A percentile compares a stretch with the other conserved stretches of the same genome.
Conservation (phyloP, 441 rosid genomes). For the Brassica balearica region DNA sequence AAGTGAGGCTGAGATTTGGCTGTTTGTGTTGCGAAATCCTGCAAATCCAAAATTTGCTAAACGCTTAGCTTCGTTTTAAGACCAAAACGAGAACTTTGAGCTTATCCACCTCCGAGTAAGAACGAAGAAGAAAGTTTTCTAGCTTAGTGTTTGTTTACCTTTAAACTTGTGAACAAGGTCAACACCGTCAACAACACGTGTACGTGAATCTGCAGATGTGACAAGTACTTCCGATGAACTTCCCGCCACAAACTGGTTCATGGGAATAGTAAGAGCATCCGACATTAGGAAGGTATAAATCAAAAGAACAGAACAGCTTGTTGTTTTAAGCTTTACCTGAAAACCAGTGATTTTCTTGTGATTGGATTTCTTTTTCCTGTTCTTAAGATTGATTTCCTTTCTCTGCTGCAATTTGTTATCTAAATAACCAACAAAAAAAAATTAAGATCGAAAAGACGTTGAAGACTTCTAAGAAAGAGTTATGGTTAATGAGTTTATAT, state of each 20-base stretch:
- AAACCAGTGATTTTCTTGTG: slow-evolving; percentile 97
- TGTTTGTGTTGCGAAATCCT: slow-evolving; percentile 94
- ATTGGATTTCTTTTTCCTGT: slow-evolving; percentile 88
- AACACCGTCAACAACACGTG: slow-evolving; percentile 79
- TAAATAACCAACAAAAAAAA: slow-evolving; percentile 37
- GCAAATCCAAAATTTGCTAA: slow-evolving; percentile 28
- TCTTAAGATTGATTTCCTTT: slow-evolving; percentile 82
- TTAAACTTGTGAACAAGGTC: slow-evolving; percentile 94
- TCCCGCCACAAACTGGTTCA: slow-evolving; percentile 83
- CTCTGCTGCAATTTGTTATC: slow-evolving; percentile 88
- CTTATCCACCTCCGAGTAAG: background rate
- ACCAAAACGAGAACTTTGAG: slow-evolving; percentile 1
- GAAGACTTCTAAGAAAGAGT: slow-evolving; percentile 10
- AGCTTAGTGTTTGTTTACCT: slow-evolving; percentile 54
- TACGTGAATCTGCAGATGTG: slow-evolving; percentile 96
- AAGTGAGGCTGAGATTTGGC: slow-evolving; percentile 91
- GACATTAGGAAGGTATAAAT: background rate
- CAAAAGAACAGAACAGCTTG: slow-evolving; percentile 15
- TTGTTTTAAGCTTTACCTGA: slow-evolving; percentile 63
- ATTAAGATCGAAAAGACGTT: slow-evolving; percentile 2
- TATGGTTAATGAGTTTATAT: slow-evolving; percentile 30
- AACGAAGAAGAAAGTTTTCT: background rate
- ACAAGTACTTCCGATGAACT: slow-evolving; percentile 61
- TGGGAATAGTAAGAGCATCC: slow-evolving; percentile 41
- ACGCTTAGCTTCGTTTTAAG: background rate